A percentile compares a stretch with the other conserved stretches of the same genome.
These are phyloP conservation scores for Solanum bulbocastanum DNA, from an alignment of 257 asterid species.

Conservation along the genomic window DNA sequence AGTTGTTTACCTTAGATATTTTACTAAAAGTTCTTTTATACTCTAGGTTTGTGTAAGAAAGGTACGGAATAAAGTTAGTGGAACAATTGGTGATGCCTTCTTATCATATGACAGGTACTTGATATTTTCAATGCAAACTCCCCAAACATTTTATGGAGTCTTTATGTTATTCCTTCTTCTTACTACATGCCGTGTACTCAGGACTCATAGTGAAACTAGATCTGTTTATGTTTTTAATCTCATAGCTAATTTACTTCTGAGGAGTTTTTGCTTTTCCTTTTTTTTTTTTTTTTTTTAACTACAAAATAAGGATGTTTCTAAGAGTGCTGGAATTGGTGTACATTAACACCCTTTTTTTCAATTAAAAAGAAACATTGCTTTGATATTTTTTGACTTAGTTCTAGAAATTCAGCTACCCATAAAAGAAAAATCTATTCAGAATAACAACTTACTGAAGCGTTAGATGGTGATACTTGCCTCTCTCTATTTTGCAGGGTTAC, in stretches of 20 bases:
- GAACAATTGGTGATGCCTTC: slow-evolving; percentile 83
- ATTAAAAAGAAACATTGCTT: background rate
- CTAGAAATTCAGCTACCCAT: background rate
- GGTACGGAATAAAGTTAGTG: slow-evolving; percentile 86
- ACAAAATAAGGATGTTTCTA: background rate
- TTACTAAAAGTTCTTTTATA: background rate
- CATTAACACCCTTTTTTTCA: background rate
- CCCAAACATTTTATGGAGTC: background rate
- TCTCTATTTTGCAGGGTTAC: slow-evolving; percentile 41
- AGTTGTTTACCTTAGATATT: background rate
- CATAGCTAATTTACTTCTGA: background rate
- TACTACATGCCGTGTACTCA: background rate
- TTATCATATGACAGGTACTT: slow-evolving; percentile 70
- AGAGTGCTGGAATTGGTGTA: background rate
- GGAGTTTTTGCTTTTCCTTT: background rate
- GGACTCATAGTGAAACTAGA: background rate
- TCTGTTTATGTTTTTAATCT: background rate
- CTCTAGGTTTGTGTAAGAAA: slow-evolving; percentile 80
- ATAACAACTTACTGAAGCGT: background rate
- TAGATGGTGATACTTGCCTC: background rate
- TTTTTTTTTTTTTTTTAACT: too few relatives aligned
- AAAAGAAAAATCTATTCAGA: background rate
- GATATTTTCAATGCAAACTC: background rate
- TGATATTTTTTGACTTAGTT: background rate
- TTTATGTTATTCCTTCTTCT: background rate